Evolutionary conservation across 163 green algal genomes (phyloP).

Genomic region (Scenedesmus sp.): DNA sequence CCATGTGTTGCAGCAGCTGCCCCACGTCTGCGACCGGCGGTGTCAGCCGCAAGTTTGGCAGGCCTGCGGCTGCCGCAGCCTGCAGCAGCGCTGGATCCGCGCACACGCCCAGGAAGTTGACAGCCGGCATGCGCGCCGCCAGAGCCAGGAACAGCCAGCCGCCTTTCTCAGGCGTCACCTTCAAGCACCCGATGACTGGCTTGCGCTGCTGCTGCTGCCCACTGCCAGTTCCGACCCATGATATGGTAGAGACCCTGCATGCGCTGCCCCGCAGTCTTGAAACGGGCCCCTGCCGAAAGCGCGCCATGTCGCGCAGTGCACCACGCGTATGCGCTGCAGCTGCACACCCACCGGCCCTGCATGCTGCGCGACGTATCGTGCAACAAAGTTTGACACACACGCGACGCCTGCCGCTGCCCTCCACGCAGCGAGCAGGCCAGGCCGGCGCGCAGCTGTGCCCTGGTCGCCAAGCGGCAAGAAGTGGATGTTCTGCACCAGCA

Average conservation of each 20-base stretch:
- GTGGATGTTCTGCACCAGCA: slow-evolving; percentile 70
- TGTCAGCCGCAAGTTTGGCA: slow-evolving; percentile 15
- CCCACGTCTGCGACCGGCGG: slow-evolving; percentile 16
- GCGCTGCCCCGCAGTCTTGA: slow-evolving; percentile 5
- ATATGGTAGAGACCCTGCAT: background rate
- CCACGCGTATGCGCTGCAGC: slow-evolving; percentile 4
- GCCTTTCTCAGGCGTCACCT: slow-evolving; percentile 69
- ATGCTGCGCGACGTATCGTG: slow-evolving; percentile 48
- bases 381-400: slow-evolving; percentile 62
- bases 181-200: slow-evolving; percentile 57
- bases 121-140: slow-evolving; percentile 45
- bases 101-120: slow-evolving; percentile 46
- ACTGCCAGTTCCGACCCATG: background rate
- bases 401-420: slow-evolving; percentile 41
- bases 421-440: slow-evolving; percentile 57
- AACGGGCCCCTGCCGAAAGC: slow-evolving; percentile 49
- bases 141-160: slow-evolving; percentile 57
- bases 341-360: background rate
- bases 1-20: slow-evolving; percentile 16
- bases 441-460: slow-evolving; percentile 47
- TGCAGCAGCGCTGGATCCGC: slow-evolving; percentile 8
- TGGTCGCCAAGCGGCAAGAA: slow-evolving; percentile 68
- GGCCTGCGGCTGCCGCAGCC: background rate
- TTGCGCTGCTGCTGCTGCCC: slow-evolving; percentile 7
- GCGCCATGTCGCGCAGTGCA: slow-evolving; percentile 31